Conservation (phyloP, 2,329 filamentous ascomycete genomes). For the Ramichloridium luteum region DNA sequence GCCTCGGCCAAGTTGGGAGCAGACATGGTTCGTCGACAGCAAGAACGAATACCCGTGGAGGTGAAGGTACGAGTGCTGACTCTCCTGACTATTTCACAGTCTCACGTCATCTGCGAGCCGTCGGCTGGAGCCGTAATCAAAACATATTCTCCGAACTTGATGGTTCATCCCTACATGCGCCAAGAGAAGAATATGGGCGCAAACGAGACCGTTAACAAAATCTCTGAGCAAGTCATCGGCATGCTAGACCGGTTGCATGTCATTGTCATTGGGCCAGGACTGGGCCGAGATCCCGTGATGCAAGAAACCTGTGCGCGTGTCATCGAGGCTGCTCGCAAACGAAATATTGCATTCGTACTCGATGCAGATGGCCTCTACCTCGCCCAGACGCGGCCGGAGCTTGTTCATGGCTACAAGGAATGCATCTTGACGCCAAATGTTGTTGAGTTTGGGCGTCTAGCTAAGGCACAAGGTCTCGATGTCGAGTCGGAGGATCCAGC, state of each 20-base stretch:
- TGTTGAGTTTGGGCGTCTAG: slow-evolving; percentile 77
- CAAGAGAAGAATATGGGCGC: slow-evolving; percentile 50
- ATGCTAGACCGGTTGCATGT: slow-evolving; percentile 84
- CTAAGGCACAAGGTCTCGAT: slow-evolving; percentile 60
- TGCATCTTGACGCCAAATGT: slow-evolving; percentile 92
- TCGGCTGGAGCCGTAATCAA: slow-evolving; percentile 79
- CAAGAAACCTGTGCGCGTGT: slow-evolving; percentile 72
- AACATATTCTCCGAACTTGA: slow-evolving; percentile 92
- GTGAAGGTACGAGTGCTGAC: background rate
- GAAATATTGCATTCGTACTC: slow-evolving; percentile 66
- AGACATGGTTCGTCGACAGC: slow-evolving; percentile 57
- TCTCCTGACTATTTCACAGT: slow-evolving; percentile 36
- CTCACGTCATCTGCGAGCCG: slow-evolving; percentile 90
- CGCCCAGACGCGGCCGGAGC: slow-evolving; percentile 59
- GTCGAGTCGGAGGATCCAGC: slow-evolving; percentile 36
- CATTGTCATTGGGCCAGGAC: slow-evolving; percentile 80
- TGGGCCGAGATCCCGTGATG: slow-evolving; percentile 83
- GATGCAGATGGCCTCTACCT: slow-evolving; percentile 82
- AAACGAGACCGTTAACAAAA: slow-evolving; percentile 45
- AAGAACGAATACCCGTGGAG: background rate
- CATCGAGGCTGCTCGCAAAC: slow-evolving; percentile 62
- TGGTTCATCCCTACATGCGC: slow-evolving; percentile 95
- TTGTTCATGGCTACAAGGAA: slow-evolving; percentile 68
- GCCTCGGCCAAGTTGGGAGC: slow-evolving; percentile 82
- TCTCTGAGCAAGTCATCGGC: slow-evolving; percentile 58